These are phyloP conservation scores for Colletotrichum sp. DNA, from an alignment of 2,329 filamentous ascomycete species.

Conservation along the genomic window DNA sequence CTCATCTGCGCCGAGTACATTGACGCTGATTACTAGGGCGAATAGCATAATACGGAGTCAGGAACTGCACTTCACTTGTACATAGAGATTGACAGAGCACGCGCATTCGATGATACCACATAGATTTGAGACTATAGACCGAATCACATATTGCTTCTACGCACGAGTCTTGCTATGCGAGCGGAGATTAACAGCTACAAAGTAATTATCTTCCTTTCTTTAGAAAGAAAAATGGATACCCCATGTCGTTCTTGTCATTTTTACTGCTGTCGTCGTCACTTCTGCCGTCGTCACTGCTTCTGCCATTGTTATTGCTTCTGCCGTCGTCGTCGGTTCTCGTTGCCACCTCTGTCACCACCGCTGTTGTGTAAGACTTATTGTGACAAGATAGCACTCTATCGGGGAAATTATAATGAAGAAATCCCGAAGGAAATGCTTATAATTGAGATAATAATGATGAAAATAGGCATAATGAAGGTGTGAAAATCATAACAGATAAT, in stretches of 20 bases:
- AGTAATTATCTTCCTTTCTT: background rate
- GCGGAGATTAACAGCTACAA: background rate
- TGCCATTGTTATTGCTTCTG: no score
- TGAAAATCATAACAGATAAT: background rate
- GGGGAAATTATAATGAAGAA: rapidly evolving
- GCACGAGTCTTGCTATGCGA: background rate
- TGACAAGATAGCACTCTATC: background rate
- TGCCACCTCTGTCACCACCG: no score
- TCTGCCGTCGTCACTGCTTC: no score
- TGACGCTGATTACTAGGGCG: background rate
- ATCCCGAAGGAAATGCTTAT: rapidly evolving
- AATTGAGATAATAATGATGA: rapidly evolving
- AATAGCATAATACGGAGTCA: background rate
- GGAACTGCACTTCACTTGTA: background rate
- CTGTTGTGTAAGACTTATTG: background rate
- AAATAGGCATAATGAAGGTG: background rate
- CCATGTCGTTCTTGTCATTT: no score
- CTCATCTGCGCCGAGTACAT: slow-evolving; percentile 30
- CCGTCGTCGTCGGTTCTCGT: no score
- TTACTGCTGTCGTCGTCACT: no score
- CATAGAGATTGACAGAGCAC: background rate
- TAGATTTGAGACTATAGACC: background rate
- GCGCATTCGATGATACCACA: background rate
- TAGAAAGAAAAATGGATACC: no score
- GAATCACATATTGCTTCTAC: background rate